Conservation (phyloP, 768 basidiomycete species). For the Leccinum uliginosum region DNA sequence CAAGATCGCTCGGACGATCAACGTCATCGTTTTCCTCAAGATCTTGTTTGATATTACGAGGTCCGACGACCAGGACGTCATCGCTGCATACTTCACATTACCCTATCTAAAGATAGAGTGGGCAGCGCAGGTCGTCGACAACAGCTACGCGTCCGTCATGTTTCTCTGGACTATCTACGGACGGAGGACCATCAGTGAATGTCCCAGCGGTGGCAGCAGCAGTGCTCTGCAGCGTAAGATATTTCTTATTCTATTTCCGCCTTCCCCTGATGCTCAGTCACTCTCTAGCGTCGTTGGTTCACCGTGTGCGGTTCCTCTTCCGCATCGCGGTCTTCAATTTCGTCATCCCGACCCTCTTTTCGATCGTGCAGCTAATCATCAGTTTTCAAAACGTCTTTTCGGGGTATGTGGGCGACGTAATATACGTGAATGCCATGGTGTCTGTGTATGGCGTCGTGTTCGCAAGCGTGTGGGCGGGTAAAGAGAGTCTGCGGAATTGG, state of each 20-base stretch:
- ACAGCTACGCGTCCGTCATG: conserved; percentile 25
- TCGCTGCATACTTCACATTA: conserved; percentile 9
- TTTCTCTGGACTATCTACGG: conserved; percentile 23
- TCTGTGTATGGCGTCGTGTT: conserved; percentile 3
- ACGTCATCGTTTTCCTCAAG: conserved; percentile 27
- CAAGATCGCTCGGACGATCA: conserved; percentile 27
- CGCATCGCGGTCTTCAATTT: conserved; percentile 28
- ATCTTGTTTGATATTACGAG: conserved; percentile 17
- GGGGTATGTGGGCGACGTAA: not conserved
- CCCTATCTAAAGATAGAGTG: conserved; percentile 32
- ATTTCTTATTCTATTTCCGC: too few relatives aligned
- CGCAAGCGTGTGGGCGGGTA: conserved; percentile 8
- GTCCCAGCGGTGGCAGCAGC: not conserved
- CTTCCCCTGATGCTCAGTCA: too few relatives aligned
- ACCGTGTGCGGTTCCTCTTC: conserved; percentile 17
- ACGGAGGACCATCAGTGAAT: not conserved
- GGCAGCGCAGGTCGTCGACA: conserved; percentile 25
- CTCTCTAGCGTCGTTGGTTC: not conserved
- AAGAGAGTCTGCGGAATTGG: not conserved
- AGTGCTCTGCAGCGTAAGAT: not conserved
- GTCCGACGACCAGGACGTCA: conserved; percentile 11
- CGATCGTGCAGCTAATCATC: conserved; percentile 1
- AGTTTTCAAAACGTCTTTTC: not conserved
- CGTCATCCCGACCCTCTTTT: conserved; percentile 17
- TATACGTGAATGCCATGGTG: conserved; percentile 3